Base-by-base conservation (phyloP, 306 rosid genomes). In the Begonia masoniana region DNA sequence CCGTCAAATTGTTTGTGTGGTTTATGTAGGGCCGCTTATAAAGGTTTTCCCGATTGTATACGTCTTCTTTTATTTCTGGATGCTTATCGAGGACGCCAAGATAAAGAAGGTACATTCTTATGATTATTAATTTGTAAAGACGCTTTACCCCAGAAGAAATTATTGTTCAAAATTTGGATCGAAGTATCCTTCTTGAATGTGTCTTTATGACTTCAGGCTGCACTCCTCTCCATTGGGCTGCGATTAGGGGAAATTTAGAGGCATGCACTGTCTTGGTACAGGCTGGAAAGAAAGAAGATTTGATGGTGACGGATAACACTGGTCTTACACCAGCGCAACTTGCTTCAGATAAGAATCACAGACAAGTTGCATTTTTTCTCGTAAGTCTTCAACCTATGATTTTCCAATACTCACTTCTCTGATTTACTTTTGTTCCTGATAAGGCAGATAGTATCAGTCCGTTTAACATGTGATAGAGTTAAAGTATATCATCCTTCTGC, bases 191-290 rank as follows among this genome's bases (percentile, higher is more conserved):
- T 45, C 47, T 9, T 60, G 45, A 46, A 61, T 64, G 56, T 39
- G 48, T 54, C 50, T 47, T 42, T 72, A 58, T 55, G 60, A 56
- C 16, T 67, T 64, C 75, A 92, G 99, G 96, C 66, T 86, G 95
- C 74, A 83, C 95, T 68, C 96, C 99, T 70, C 80, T 92, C 63
- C 99, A 92, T 62, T 92, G 96, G 99, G 93, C 99, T 71, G 99
- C 99, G 56, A 81, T 83, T 48, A 82, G 82, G 77, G 96, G 99
- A 21, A 82, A 92, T 70, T 76, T 92, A 73, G 99, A 92, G 81
- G 96, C 96, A 53, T 86, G 99, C 69, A 92, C 96, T 2, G 96
- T 92, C 50, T 78, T 92, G 66, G 96, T 92, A 58, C 96, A 86
- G 78, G 96, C 96, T 63, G 96, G 99, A 36, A 92, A 92, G 80